A percentile compares a stretch with the other conserved stretches of the same genome.
Conservation (phyloP, 441 rosid genomes). For the Bocquillonia castaneifolia region DNA sequence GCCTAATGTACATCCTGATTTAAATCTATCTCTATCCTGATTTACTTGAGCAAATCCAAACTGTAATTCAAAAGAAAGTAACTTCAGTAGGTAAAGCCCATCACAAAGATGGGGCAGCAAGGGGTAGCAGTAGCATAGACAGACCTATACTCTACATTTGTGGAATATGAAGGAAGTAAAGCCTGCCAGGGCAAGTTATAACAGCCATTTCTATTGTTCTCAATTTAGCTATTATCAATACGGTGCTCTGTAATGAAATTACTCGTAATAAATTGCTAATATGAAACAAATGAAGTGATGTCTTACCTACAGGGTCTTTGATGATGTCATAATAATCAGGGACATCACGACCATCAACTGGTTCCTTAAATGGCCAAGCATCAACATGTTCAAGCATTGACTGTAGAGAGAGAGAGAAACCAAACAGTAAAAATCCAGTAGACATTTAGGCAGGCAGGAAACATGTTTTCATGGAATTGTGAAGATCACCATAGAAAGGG, state of each 20-base stretch:
- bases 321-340: slow-evolving; percentile 98
- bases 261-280: background rate
- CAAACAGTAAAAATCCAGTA: slow-evolving; percentile 15
- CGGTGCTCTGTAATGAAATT: background rate
- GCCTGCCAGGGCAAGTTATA: background rate
- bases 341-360: slow-evolving; percentile 90
- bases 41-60: background rate
- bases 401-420: slow-evolving; percentile 37
- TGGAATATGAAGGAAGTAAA: background rate
- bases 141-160: too few species aligned
- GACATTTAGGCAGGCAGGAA: background rate
- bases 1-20: background rate
- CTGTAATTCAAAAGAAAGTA: background rate
- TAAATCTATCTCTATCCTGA: background rate
- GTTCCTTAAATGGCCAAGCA: slow-evolving; percentile 99
- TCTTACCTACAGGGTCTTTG: slow-evolving; percentile 97
- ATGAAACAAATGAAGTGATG: background rate
- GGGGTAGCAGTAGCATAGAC: background rate
- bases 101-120: background rate
- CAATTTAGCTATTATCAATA: background rate
- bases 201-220: background rate
- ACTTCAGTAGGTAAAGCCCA: background rate
- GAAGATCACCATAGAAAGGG: background rate
- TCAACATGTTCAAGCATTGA: slow-evolving; percentile 88
- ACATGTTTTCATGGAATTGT: background rate